A percentile compares a stretch with the other conserved stretches of the same genome.
These are phyloP conservation scores for Salicornia ramosissima DNA, from an alignment of 148 eudicot species.

Conservation along the genomic window DNA sequence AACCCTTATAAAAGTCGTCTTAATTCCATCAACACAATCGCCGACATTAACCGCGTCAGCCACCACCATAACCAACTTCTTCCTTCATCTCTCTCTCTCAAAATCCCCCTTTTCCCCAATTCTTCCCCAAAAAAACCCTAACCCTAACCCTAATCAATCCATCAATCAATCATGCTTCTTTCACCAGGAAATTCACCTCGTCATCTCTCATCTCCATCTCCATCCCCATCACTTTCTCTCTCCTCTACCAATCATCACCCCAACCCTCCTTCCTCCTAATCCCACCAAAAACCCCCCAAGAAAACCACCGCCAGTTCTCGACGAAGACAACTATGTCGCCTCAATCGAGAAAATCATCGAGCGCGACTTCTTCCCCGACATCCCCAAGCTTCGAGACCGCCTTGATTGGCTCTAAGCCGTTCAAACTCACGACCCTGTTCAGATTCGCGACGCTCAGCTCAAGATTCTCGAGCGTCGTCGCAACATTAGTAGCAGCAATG, in stretches of 20 bases:
- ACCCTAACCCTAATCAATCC: constrained; percentile 17
- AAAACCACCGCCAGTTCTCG: constrained; percentile 43
- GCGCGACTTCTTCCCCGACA: constrained; percentile 92
- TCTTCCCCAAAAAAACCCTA: no score
- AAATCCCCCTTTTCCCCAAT: no score
- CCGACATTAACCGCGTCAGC: no score
- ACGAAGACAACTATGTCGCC: constrained; percentile 82
- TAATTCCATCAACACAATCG: no score
- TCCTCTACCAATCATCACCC: constrained; percentile 43
- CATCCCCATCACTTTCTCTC: no score
- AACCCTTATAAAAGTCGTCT: no score
- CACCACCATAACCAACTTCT: no score
- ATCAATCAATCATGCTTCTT: constrained; percentile 68
- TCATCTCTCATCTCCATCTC: no score
- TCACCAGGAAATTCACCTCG: constrained; percentile 95
- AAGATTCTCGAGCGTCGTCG: constrained; percentile 76
- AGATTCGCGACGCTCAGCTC: constrained; percentile 83
- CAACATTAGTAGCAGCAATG: no score
- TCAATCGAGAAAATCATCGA: constrained; percentile 87
- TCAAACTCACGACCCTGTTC: constrained; percentile 61
- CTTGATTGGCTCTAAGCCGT: constrained; percentile 91
- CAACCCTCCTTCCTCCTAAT: constrained; percentile 46
- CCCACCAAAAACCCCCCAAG: constrained; percentile 25
- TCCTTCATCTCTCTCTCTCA: no score
- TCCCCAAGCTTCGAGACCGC: constrained; percentile 84